A percentile compares a stretch with the other conserved stretches of the same genome.
Evolutionary conservation across 2,329 filamentous ascomycete species (phyloP).

Genomic region (Intubia oerlemansii): DNA sequence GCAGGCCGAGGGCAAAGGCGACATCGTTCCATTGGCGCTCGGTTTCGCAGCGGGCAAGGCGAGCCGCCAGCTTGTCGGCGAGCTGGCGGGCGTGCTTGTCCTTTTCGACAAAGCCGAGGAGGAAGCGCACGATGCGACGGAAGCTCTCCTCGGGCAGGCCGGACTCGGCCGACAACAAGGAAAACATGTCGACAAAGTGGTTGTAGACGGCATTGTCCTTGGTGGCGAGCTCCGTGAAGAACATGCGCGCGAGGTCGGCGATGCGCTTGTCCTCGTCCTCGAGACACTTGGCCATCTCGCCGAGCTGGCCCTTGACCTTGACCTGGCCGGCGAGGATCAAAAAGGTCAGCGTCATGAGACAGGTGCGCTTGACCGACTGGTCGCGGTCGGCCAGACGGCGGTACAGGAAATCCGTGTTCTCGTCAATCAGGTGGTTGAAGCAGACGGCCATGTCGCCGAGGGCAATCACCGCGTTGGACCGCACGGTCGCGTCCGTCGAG

Average conservation of each 20-base stretch:
- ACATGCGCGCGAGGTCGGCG: conserved; percentile 86
- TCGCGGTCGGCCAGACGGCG: conserved; percentile 77
- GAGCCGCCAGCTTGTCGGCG: conserved; percentile 74
- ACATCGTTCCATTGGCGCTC: conserved; percentile 97
- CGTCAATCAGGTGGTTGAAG: conserved; percentile 98
- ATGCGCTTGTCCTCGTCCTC: conserved; percentile 93
- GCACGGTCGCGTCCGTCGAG: conserved; percentile 75
- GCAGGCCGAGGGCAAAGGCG: conserved; percentile 67
- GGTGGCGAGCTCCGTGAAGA: conserved; percentile 91
- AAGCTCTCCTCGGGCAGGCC: conserved; percentile 70
- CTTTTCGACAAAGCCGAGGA: conserved; percentile 96
- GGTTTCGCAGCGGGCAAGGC: conserved; percentile 67
- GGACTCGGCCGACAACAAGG: conserved; percentile 63
- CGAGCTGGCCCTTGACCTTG: conserved; percentile 96
- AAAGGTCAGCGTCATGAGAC: conserved; percentile 96
- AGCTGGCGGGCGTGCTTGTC: conserved; percentile 95
- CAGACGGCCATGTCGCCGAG: conserved; percentile 98
- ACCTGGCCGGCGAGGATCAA: conserved; percentile 91
- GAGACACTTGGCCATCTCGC: conserved; percentile 97
- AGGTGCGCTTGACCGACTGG: conserved; percentile 83
- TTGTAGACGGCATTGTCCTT: conserved; percentile 99
- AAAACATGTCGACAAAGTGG: conserved; percentile 99
- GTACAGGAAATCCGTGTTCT: conserved; percentile 97
- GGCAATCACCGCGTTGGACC: conserved; percentile 90
- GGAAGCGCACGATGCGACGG: conserved; percentile 70